Percentiles rank a stretch among this genome's conserved stretches.
These are phyloP conservation scores for Xylaria sp. DNA, from an alignment of 2,329 filamentous ascomycete species.

Conservation along the genomic window DNA sequence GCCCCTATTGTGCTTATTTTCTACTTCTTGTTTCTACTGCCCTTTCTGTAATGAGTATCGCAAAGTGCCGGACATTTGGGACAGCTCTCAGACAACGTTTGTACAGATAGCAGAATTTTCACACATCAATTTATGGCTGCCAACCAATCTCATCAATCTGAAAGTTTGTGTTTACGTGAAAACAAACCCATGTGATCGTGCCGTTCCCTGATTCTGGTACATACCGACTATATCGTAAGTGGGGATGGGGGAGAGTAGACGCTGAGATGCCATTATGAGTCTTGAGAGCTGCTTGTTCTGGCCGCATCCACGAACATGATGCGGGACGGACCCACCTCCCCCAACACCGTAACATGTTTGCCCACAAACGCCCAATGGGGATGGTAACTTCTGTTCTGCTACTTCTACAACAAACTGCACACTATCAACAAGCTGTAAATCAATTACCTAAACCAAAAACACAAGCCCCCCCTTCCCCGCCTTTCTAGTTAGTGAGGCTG, in stretches of 20 bases:
- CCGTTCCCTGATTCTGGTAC: neutral
- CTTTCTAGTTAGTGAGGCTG: neutral
- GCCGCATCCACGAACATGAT: neutral
- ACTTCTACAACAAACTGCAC: neutral
- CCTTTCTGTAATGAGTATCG: constrained; percentile 43
- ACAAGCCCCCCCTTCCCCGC: neutral
- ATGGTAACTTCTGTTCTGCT: neutral
- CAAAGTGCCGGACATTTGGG: constrained; percentile 49
- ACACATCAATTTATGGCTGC: constrained; percentile 44
- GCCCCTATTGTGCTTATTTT: constrained; percentile 53
- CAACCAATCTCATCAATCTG: constrained; percentile 33
- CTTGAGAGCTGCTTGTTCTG: too few species aligned
- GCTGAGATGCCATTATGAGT: neutral
- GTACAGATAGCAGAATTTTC: constrained; percentile 47
- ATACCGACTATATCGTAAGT: neutral
- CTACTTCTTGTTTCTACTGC: constrained; percentile 49
- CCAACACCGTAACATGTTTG: neutral
- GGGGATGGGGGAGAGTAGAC: neutral
- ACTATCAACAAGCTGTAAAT: neutral
- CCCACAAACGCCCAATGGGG: neutral
- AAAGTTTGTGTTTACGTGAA: neutral
- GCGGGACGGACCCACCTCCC: neutral
- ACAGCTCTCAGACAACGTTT: constrained; percentile 43
- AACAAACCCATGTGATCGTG: neutral
- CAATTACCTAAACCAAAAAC: neutral